Base-by-base conservation (phyloP, 805 yeast genomes). In the Metschnikowia shivogae region DNA sequence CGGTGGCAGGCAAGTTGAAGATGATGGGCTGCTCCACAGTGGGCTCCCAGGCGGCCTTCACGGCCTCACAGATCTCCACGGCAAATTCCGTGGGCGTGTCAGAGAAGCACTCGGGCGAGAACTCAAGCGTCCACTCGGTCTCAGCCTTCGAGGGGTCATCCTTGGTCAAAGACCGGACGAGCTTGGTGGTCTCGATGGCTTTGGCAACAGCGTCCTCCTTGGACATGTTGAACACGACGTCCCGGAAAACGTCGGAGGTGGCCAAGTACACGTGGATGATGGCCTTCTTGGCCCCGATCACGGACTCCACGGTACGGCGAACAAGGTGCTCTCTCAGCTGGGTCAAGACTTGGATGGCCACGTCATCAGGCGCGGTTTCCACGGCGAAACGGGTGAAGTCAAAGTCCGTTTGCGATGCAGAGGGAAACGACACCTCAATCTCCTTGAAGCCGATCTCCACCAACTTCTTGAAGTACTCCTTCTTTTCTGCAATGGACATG, bases 311-410 rank as follows among this genome's bases (percentile, higher is more conserved):
- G 1, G 90, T 84, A 69, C 90, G 73, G 63, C 77, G 77, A 57
- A 84, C 79, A 49, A 84, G 72, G 50, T 81, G 86, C 58, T 83
- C 89, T 65, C 92, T 74, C n/a, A 85, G 81, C 62, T 82, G 92
- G 27, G 85, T 83, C 44, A 84, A 71, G 46, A 82, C 88, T 68
- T 84, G 92, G 55, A 84, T 80, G 34, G 75, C 63, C 17, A 84
- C 90, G 58, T 84, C 92, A 14, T 75, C 84, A 9, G 92, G 92
- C 26, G 88, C 86, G 56, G 80, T 78, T 61, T 82, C 87, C 36
- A 84, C 89, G 6, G 89, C 90, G 56, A 79, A 84, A 48, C 89
- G 72, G 19, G 92, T 84, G 71, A 84, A 84, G 64, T 84, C 92
- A 58, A 84, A 84, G 67, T 84, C 92, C 6, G 88, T 82, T 61